These are phyloP conservation scores for Tolypocladium sp. DNA, from an alignment of 2,329 filamentous ascomycete genomes.

Conservation along the genomic window DNA sequence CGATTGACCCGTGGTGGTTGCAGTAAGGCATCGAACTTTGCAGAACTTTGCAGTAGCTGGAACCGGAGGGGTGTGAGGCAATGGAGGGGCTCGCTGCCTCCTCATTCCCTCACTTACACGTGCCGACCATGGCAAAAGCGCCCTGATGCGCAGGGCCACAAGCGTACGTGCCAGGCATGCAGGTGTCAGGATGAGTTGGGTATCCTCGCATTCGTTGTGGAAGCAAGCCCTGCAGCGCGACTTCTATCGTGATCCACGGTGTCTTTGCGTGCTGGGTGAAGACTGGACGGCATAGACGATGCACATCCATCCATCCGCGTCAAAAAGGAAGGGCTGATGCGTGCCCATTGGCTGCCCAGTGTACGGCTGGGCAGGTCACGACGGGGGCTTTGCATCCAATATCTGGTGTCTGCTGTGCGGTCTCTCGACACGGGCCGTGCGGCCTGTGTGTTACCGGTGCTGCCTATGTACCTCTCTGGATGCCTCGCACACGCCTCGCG, in stretches of 20 bases:
- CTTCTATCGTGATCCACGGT: neutral
- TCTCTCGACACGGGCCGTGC: neutral
- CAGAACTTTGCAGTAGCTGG: conserved; percentile 7
- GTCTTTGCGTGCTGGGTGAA: neutral
- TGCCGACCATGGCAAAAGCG: neutral
- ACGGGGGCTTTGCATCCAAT: neutral
- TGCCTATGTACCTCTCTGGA: neutral
- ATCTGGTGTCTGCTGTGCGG: neutral
- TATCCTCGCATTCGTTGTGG: conserved; percentile 1
- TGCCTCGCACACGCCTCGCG: neutral
- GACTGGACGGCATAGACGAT: neutral
- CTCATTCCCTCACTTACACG: neutral
- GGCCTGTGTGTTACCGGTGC: neutral
- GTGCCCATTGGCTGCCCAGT: neutral
- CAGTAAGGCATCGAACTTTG: conserved; percentile 6
- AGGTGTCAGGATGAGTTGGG: conserved; percentile 1
- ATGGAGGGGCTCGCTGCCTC: neutral
- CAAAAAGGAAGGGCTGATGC: neutral
- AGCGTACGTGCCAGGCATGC: neutral
- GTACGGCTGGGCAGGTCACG: neutral
- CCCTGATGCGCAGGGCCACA: neutral
- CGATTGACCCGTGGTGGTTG: neutral
- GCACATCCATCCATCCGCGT: neutral
- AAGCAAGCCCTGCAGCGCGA: neutral
- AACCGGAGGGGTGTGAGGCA: conserved; percentile 7